Base-by-base conservation (phyloP, 1,139 yeast species). In the Candida gigantensis region DNA sequence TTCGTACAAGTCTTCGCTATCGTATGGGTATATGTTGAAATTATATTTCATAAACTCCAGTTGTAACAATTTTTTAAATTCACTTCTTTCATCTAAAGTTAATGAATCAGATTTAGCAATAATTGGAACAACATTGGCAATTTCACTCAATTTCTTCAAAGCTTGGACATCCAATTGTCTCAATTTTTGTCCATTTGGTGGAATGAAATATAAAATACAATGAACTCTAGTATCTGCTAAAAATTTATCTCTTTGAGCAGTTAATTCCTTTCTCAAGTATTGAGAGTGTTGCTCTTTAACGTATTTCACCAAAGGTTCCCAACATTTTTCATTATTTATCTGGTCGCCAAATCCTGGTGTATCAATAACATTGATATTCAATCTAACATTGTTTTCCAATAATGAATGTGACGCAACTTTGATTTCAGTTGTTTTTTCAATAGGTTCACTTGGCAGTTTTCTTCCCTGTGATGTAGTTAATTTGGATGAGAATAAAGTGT, bases 271-370 rank as follows among this genome's bases (percentile, higher is more conserved):
- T 65, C 97, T 84, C 59, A 92, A 75, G 60, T 86, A 92, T 54
- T 84, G 85, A 23, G 95, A 85, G 62, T 92, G 96, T 68, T 92
- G 98, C 62, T 92, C 98, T 68, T 90, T 89, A 59, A 92, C 88
- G 65, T 90, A 90, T 65, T 88, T 89, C 51, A 90, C 84, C 51
- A 92, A 83, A 31, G 97, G 97, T 52, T 92, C 97, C 97, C 97
- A 92, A 54, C 90, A 92, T 63, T 85, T 84, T 54, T 89, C 96
- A 64, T 92, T 92, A 67, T 92, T 88, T 52, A 92, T 84, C 64
- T 87, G 96, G 67, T 92, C 98, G 27, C 96, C 97, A 68, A 88
- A 92, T 6, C 98, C 98, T 9, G 97, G 97, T 6, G 97, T 92
- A 59, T 92, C 98, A 58, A 92, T 86, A 41, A 90, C 81, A 52